A percentile compares a stretch with the other conserved stretches of the same genome.
phyloP scores from a whole-genome alignment of 495 filamentous ascomycete genomes.

The Trichoderma asperelloides region DNA sequence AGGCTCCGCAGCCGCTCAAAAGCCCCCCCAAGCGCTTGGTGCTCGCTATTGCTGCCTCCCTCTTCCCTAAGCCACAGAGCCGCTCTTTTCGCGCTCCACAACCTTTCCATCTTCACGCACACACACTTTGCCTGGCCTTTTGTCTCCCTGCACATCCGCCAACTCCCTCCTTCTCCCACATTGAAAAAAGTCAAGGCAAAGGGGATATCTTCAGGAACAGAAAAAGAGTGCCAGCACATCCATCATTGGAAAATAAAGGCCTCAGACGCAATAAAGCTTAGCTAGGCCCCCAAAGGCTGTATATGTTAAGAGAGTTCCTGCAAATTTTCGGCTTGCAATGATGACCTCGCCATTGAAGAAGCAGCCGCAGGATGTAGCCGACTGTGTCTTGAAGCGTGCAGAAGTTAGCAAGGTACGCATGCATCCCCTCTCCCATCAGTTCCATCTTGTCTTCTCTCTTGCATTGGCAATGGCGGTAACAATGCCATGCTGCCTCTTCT shows the following conservation, averaged over 20 bases:
- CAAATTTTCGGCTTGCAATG: slow-evolving; percentile 12
- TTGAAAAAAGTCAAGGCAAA: neutral
- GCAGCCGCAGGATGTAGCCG: slow-evolving; percentile 57
- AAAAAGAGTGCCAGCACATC: neutral
- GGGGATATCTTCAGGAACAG: neutral
- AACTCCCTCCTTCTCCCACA: neutral
- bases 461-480: neutral
- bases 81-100: neutral
- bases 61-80: neutral
- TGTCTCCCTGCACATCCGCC: neutral
- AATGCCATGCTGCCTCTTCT: slow-evolving; percentile 3
- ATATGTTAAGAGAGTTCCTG: neutral
- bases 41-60: neutral
- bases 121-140: slow-evolving; percentile 1
- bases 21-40: neutral
- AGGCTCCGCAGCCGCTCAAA: neutral
- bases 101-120: slow-evolving; percentile 6
- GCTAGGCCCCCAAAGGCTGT: neutral
- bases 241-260: neutral
- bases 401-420: slow-evolving; percentile 74
- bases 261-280: neutral
- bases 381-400: slow-evolving; percentile 59
- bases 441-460: neutral
- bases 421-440: neutral
- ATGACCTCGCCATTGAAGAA: slow-evolving; percentile 51